A percentile compares a stretch with the other conserved stretches of the same genome.
phyloP scores from a whole-genome alignment of 805 yeast genomes.

The Diddensiella santjacobensis region DNA sequence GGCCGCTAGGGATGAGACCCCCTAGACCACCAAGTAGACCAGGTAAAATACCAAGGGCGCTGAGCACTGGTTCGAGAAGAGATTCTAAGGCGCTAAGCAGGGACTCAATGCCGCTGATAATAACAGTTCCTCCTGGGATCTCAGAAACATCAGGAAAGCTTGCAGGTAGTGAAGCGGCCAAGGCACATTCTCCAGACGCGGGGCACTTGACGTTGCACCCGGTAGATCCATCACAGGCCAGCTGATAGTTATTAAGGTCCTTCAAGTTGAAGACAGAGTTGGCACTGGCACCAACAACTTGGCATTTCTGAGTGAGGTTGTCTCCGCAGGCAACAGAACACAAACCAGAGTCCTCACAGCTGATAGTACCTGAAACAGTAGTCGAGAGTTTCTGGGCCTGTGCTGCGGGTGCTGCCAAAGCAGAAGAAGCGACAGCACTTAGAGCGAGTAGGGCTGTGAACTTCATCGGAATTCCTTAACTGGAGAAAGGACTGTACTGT shows the following conservation, averaged over 20 bases:
- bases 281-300: not conserved
- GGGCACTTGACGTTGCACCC: not conserved
- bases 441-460: not conserved
- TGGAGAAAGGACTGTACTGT: not conserved
- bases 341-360: not conserved
- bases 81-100: not conserved
- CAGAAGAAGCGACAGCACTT: not conserved
- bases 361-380: not conserved
- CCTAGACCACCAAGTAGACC: not conserved
- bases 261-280: not conserved
- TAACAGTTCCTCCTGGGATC: not conserved
- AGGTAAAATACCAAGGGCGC: not conserved
- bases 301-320: not conserved
- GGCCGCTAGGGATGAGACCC: not conserved
- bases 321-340: not conserved
- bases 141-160: not conserved
- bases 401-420: not conserved
- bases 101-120: not conserved
- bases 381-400: not conserved
- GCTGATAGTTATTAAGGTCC: not conserved
- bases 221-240: not conserved
- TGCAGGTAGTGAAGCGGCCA: not conserved
- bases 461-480: not conserved
- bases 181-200: not conserved
- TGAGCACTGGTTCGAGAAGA: not conserved